phyloP scores from a whole-genome alignment of 257 asterid genomes.

The Datura wrightii region DNA sequence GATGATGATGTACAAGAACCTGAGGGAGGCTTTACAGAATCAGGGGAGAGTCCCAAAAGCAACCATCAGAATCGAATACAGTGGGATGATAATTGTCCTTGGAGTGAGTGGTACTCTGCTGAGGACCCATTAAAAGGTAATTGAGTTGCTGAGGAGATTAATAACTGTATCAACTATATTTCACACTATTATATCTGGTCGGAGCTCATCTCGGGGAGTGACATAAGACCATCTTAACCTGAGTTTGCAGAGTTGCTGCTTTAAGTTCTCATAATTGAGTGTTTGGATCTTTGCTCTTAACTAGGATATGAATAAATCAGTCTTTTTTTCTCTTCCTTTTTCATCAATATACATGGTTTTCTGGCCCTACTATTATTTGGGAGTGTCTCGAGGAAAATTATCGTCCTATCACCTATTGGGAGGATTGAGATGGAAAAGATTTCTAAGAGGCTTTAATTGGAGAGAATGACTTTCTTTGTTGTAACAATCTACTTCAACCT shows the following conservation, averaged over 20 bases:
- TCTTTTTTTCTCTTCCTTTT: neutral
- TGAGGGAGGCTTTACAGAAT: constrained; percentile 53
- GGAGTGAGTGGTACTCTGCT: constrained; percentile 97
- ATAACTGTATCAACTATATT: constrained; percentile 2
- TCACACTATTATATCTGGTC: neutral
- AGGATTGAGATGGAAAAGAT: constrained; percentile 13
- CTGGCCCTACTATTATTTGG: neutral
- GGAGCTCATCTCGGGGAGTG: constrained; percentile 16
- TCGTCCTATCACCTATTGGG: neutral
- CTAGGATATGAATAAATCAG: constrained; percentile 9
- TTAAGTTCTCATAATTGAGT: constrained; percentile 16
- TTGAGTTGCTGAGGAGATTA: constrained; percentile 33
- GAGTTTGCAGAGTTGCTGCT: constrained; percentile 22
- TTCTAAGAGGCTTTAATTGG: neutral
- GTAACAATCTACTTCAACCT: neutral
- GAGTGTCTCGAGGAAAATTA: neutral
- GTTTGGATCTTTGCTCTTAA: neutral
- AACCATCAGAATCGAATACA: constrained; percentile 55
- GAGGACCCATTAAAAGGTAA: constrained; percentile 91
- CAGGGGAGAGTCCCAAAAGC: constrained; percentile 57
- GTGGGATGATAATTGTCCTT: constrained; percentile 90
- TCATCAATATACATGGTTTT: neutral
- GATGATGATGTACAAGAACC: constrained; percentile 61
- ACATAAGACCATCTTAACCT: constrained; percentile 26
- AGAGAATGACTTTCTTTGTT: neutral